Conservation (phyloP, 2,329 filamentous ascomycete genomes). For the Xylariaceae sp. region DNA sequence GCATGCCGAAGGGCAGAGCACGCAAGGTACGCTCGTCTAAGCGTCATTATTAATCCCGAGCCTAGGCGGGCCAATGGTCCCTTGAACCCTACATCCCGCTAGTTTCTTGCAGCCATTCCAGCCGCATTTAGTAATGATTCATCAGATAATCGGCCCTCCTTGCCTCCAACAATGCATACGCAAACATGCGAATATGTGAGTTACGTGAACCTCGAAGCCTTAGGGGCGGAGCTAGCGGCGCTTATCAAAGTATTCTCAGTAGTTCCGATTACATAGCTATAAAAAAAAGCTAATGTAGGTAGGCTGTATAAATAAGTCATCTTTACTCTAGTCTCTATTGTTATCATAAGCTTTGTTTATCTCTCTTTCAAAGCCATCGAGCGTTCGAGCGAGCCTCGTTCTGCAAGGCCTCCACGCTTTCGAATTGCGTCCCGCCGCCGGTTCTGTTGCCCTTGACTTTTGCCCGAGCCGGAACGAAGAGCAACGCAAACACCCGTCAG, state of each 20-base stretch:
- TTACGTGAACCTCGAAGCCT: conserved; percentile 4
- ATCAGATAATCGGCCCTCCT: conserved; percentile 22
- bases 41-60: conserved; percentile 23
- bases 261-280: neutral
- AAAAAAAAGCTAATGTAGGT: conserved; percentile 2
- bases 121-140: conserved; percentile 26
- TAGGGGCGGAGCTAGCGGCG: conserved; percentile 11
- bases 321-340: conserved; percentile 9
- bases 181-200: neutral
- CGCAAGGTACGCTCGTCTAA: conserved; percentile 24
- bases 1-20: conserved; percentile 12
- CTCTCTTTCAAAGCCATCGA: too few species aligned
- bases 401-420: too few species aligned
- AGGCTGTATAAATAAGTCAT: conserved; percentile 21
- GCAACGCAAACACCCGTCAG: neutral
- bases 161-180: neutral
- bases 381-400: too few species aligned
- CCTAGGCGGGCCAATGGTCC: conserved; percentile 11
- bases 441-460: neutral
- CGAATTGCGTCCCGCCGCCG: conserved; percentile 2
- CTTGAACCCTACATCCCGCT: neutral
- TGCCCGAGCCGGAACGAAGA: neutral
- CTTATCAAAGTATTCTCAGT: conserved; percentile 20
- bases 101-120: conserved; percentile 8
- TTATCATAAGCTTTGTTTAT: neutral